phyloP scores from a whole-genome alignment of 495 filamentous ascomycete genomes.

The Barbatosphaeria neglecta region DNA sequence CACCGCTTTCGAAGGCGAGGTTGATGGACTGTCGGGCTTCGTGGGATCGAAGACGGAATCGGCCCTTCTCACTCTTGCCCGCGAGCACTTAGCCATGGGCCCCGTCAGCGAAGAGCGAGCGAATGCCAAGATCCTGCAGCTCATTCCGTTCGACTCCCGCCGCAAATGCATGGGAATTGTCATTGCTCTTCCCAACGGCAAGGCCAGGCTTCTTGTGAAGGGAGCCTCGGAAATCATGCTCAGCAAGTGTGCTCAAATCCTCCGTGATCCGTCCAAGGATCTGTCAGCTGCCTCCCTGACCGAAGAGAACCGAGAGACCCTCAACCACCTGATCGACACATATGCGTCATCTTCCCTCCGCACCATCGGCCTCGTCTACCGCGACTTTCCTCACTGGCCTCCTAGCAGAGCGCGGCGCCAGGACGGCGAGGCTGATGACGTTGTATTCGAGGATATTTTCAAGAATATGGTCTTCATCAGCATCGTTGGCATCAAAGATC shows the following conservation, averaged over 20 bases:
- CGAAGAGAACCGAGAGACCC: slow-evolving; percentile 42
- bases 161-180: slow-evolving; percentile 86
- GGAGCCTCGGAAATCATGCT: slow-evolving; percentile 85
- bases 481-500: slow-evolving; percentile 81
- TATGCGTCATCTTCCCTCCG: slow-evolving; percentile 77
- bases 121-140: slow-evolving; percentile 55
- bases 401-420: slow-evolving; percentile 52
- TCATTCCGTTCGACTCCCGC: slow-evolving; percentile 76
- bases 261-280: slow-evolving; percentile 57
- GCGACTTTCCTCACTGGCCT: slow-evolving; percentile 84
- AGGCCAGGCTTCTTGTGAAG: slow-evolving; percentile 65
- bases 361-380: slow-evolving; percentile 78
- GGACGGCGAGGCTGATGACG: slow-evolving; percentile 60
- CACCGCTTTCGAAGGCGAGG: slow-evolving; percentile 77
- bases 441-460: slow-evolving; percentile 61
- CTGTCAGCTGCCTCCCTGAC: slow-evolving; percentile 44
- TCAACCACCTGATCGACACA: slow-evolving; percentile 54
- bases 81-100: slow-evolving; percentile 65
- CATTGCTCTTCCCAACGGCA: slow-evolving; percentile 51
- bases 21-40: slow-evolving; percentile 57
- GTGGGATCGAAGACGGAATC: slow-evolving; percentile 90
- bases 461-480: slow-evolving; percentile 67
- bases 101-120: slow-evolving; percentile 57
- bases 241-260: slow-evolving; percentile 54
- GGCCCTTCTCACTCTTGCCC: slow-evolving; percentile 63